Percentiles rank a stretch among this genome's conserved stretches.
Conservation (phyloP, 208 protist species). For the Acanthamoeba triangularis region DNA sequence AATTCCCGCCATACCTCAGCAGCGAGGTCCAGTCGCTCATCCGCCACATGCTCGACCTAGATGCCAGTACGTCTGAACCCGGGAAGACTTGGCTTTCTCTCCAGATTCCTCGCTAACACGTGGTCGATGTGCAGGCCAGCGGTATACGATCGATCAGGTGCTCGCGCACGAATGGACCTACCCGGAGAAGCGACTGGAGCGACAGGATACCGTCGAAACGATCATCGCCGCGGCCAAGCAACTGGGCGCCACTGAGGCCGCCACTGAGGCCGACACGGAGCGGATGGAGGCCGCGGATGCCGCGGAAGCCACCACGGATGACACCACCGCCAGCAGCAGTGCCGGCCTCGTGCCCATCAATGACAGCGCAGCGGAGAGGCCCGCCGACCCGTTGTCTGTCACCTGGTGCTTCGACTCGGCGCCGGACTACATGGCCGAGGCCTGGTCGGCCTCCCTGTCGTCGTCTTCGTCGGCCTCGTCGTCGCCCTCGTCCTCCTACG, state of each 20-base stretch:
- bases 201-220: background rate
- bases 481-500: background rate
- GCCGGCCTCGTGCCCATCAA: background rate
- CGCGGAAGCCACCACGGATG: background rate
- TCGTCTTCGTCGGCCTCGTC: background rate
- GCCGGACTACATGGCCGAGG: background rate
- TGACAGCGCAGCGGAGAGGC: no score
- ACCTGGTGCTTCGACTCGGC: background rate
- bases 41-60: conserved; percentile 14
- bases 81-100: no score
- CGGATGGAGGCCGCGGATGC: no score
- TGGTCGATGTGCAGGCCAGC: background rate
- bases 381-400: background rate
- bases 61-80: background rate
- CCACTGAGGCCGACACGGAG: no score
- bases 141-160: conserved; percentile 25
- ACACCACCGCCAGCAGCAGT: background rate
- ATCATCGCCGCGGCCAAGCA: background rate
- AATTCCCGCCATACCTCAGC: conserved; percentile 1
- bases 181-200: background rate
- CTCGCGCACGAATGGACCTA: background rate
- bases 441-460: background rate
- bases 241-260: background rate
- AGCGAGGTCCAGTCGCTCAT: conserved; percentile 9
- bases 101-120: background rate